Base-by-base conservation (phyloP, 345 rosid species). In the Turritis glabra region DNA sequence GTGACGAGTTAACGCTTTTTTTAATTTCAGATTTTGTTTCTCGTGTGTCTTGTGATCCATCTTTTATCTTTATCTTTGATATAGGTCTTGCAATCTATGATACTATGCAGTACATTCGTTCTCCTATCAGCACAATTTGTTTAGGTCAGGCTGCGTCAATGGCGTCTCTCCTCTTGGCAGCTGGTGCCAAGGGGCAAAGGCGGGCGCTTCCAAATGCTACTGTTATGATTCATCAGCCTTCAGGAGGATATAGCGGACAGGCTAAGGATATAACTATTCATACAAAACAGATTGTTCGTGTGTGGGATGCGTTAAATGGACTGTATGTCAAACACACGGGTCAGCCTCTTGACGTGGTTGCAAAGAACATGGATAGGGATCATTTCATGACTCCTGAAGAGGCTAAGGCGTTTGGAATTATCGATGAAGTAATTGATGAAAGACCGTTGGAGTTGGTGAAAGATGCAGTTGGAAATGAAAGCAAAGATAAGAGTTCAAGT, bases 61-160 rank as follows among this genome's bases (percentile, higher is more conserved):
- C 7, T 65, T 5, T 43, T 23, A 32, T 54, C 22, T 58, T 23
- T 51, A 4, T 68, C 19, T 47, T 64, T 44, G 70, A 44, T 52
- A 27, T n/a, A 78, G 99, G 99, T 57, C 97, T 96, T 80, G 98
- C 98, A 15, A 92, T 96, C 69, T 92, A 96, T 50, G 98, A 96
- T 64, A 96, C 98, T 0, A 92, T 96, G 97, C 98, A 89, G 81
- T 96, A 92, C 77, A 87, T 96, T 61, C 87, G 91, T 43, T 92
- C 97, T 70, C 98, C 99, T 3, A 79, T 96, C 37, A 88, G 82
- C 74, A 96, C 99, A 29, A 89, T 88, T 47, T 96, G 99, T 77
- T 71, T 96, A 80, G 99, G 99, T 13, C 99, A 92, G 77, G 99
- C 99, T 75, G 99, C 99, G 15, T 96, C 99, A 7, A 92, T 96